Evolutionary conservation across 306 rosid species (phyloP).

Genomic region (Heteromeles arbutifolia): DNA sequence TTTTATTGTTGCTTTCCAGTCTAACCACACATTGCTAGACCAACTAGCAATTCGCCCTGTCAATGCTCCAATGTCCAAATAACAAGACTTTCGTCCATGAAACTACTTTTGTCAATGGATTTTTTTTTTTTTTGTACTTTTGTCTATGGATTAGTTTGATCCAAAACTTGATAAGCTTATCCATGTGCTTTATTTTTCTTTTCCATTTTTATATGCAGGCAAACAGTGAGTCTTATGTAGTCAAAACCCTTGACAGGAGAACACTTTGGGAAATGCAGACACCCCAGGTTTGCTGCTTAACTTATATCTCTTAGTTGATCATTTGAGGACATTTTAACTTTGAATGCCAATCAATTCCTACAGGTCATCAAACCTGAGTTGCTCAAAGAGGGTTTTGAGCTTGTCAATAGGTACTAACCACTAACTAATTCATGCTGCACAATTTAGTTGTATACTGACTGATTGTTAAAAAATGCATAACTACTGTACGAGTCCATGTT

Average conservation of each 20-base stretch:
- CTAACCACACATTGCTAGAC: neutral
- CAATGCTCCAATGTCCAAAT: neutral
- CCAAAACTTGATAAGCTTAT: neutral
- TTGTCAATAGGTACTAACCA: slow-evolving; percentile 72
- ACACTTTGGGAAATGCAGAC: slow-evolving; percentile 99
- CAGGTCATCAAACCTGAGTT: slow-evolving; percentile 81
- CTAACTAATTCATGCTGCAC: neutral
- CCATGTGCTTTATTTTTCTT: neutral
- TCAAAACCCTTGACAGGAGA: slow-evolving; percentile 76
- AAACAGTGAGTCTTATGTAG: slow-evolving; percentile 68
- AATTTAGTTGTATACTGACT: neutral
- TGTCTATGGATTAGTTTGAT: neutral
- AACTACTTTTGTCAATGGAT: neutral
- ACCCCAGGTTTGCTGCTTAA: slow-evolving; percentile 63
- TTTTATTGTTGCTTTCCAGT: neutral
- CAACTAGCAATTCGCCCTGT: neutral
- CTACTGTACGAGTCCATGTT: neutral
- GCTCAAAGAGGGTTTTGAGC: slow-evolving; percentile 86
- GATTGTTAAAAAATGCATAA: neutral
- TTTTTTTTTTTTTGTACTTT: neutral
- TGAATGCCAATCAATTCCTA: slow-evolving; percentile 10
- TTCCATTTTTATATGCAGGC: slow-evolving; percentile 46
- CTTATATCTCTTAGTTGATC: neutral
- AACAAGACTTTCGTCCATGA: neutral
- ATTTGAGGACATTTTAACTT: neutral